Base-by-base conservation (phyloP, 768 basidiomycete species). In the Trametes cinnabarina region DNA sequence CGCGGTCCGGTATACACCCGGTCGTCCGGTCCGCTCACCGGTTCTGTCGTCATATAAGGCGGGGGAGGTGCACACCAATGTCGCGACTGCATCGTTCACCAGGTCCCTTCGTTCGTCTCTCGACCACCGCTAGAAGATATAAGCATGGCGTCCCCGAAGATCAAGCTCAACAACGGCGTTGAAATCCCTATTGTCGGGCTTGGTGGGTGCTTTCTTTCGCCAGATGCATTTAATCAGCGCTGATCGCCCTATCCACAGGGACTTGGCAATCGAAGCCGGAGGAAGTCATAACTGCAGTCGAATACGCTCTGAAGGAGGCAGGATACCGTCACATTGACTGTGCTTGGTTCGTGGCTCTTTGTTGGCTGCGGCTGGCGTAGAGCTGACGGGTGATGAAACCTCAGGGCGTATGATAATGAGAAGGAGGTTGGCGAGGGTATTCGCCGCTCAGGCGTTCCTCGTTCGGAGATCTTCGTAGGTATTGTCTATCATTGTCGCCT, bases 401-500 rank as follows among this genome's bases (percentile, higher is more conserved):
- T 43, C 58, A 74, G 84, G 86, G 79, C 74, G 53, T 88, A 88
- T 65, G 80, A 80, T 54, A 94, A 93, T 68, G 91, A 94, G 70
- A 83, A 84, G 65, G 86, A 90, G 62, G 92, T 94, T 15, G 93
- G 92, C 6, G 80, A 85, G 60, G 93, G 91, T 11, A 83, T 95
- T 67, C 84, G 79, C 62, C 82, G 79, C 32, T 87, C 86, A 57
- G 94, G 90, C 26, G 79, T 94, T 22, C 85, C 87, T 25, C 80
- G 93, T 62, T 80, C 82, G 15, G 87, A 94, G 63, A 77, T 89
- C 63, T 87, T 84, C 67, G 77, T 87, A 61, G 73, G 82, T 71
- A 19, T 19, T 12, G 42, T 37, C 20, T 10, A 10, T 19, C 22
- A 3, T 0, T 6, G 35, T 10, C 17, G n/a, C 12, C 30, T 42